Evolutionary conservation across 352 stramenopile genomes (phyloP).

Genomic region (Phytopythium chamaehyphon): DNA sequence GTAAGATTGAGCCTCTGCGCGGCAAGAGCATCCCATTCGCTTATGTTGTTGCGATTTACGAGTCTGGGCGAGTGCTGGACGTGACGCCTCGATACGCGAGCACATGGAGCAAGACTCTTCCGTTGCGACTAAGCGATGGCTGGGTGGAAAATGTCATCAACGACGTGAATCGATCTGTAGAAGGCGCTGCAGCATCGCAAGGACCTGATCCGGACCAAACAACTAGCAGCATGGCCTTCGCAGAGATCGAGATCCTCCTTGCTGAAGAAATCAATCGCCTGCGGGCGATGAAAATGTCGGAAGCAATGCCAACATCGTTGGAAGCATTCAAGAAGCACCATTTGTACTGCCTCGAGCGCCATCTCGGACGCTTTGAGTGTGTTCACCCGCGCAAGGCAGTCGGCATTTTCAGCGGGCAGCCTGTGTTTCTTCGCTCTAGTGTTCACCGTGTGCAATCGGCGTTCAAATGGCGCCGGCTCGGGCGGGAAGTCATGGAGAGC

Average conservation of each 20-base stretch:
- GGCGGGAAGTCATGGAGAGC: conserved; percentile 46
- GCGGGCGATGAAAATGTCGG: conserved; percentile 30
- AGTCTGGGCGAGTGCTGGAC: conserved; percentile 45
- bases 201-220: conserved; percentile 3
- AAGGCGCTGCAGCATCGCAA: not conserved
- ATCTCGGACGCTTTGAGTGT: conserved; percentile 59
- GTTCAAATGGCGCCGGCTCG: conserved; percentile 69
- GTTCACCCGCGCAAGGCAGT: conserved; percentile 66
- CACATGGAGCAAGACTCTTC: conserved; percentile 60
- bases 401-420: conserved; percentile 72
- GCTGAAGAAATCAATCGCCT: conserved; percentile 30
- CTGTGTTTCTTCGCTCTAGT: conserved; percentile 63
- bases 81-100: conserved; percentile 58
- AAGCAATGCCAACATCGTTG: conserved; percentile 74
- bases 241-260: conserved; percentile 15
- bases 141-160: conserved; percentile 45
- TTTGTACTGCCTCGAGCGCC: conserved; percentile 72
- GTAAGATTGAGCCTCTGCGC: conserved; percentile 43
- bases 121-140: conserved; percentile 43
- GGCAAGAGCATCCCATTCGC: conserved; percentile 46
- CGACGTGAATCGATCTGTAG: conserved; percentile 25
- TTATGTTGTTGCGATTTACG: conserved; percentile 61
- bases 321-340: conserved; percentile 79
- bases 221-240: conserved; percentile 1
- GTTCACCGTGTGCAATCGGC: conserved; percentile 51